Percentiles rank a stretch among this genome's conserved stretches.
Evolutionary conservation across 1,284 basidiomycete species (phyloP).

Genomic region (Cystobasidium pallidum): DNA sequence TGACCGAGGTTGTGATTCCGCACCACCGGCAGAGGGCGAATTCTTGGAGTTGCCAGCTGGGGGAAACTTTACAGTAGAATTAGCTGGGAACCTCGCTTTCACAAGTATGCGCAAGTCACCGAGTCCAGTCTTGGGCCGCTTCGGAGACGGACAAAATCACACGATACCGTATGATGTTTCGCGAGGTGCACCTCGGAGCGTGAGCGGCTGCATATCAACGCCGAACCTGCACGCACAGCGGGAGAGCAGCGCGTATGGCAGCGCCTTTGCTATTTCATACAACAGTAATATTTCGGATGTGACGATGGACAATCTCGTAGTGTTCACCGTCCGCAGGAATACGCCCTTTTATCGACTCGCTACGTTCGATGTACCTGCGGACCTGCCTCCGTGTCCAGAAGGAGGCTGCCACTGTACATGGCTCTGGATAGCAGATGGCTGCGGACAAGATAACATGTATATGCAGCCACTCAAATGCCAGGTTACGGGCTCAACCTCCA

Average conservation of each 20-base stretch:
- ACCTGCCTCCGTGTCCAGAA: constrained; percentile 32
- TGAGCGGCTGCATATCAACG: constrained; percentile 11
- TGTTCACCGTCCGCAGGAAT: constrained; percentile 24
- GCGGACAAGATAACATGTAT: constrained; percentile 39
- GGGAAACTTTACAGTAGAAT: constrained; percentile 24
- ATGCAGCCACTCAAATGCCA: constrained; percentile 23
- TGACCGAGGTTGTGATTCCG: constrained; percentile 15
- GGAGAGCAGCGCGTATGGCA: constrained; percentile 11
- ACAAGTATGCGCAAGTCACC: constrained; percentile 14
- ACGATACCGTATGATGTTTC: constrained; percentile 15
- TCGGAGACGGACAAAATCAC: constrained; percentile 31
- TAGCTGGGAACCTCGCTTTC: constrained; percentile 36
- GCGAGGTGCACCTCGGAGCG: constrained; percentile 10
- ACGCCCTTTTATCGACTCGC: constrained; percentile 32
- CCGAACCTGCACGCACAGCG: constrained; percentile 24
- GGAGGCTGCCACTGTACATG: constrained; percentile 35
- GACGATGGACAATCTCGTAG: constrained; percentile 32
- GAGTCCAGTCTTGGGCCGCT: background rate
- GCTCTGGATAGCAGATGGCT: constrained; percentile 34
- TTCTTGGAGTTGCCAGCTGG: constrained; percentile 30
- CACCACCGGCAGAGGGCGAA: constrained; percentile 18
- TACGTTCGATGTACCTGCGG: constrained; percentile 18
- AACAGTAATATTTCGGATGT: constrained; percentile 16
- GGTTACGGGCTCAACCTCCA: constrained; percentile 18
- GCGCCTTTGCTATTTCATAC: constrained; percentile 34